Conservation (phyloP, 2,329 filamentous ascomycete species). For the Pyricularia sp. region DNA sequence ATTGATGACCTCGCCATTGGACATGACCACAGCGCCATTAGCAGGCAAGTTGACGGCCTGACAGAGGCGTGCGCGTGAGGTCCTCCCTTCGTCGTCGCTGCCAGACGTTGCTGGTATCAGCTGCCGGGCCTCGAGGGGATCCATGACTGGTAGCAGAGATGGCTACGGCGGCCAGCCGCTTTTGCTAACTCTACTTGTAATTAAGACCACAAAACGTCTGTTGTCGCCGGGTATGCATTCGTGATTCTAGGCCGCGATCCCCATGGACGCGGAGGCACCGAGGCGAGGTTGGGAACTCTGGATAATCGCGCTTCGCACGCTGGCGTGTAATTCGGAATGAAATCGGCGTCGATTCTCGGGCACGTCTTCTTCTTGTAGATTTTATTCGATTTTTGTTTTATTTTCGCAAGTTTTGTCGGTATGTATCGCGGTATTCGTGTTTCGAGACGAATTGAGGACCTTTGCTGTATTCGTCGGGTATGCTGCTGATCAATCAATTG, state of each 20-base stretch:
- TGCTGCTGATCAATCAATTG: not conserved
- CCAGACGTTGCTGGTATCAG: slow-evolving; percentile 7
- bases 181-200: not conserved
- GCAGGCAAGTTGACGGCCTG: slow-evolving; percentile 29
- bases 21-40: slow-evolving; percentile 34
- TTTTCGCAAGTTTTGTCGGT: not conserved
- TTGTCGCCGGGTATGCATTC: not conserved
- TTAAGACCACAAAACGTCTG: not conserved
- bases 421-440: not conserved
- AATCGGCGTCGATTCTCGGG: not conserved
- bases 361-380: not conserved
- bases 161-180: slow-evolving; percentile 2
- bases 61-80: slow-evolving; percentile 22
- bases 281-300: not conserved
- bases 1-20: slow-evolving; percentile 40
- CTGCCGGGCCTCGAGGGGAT: slow-evolving; percentile 6
- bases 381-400: not conserved
- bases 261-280: not conserved
- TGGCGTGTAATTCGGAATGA: not conserved
- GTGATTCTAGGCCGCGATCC: not conserved
- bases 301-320: not conserved
- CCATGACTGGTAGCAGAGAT: slow-evolving; percentile 6
- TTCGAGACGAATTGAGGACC: not conserved
- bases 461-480: not conserved
- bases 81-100: slow-evolving; percentile 3